Evolutionary conservation across 1,139 yeast species (phyloP).

Genomic region (Debaryomyces sp.): DNA sequence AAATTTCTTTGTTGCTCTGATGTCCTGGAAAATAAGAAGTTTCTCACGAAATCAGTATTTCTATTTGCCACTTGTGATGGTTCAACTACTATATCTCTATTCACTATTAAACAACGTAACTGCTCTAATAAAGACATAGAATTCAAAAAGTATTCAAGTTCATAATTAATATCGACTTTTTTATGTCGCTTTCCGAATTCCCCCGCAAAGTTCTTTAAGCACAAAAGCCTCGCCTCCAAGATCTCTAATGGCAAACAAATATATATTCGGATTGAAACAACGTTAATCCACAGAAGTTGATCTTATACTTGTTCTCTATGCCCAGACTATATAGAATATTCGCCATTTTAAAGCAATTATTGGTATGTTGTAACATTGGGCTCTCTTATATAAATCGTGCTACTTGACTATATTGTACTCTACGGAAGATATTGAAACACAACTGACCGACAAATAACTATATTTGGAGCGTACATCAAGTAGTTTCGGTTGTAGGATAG

Average conservation of each 20-base stretch:
- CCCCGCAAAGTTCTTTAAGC: constrained; percentile 7
- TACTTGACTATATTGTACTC: not conserved
- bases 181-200: constrained; percentile 1
- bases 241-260: not conserved
- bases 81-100: constrained; percentile 8
- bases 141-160: not conserved
- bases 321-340: not conserved
- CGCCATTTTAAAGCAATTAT: not conserved
- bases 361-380: not conserved
- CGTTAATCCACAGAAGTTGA: not conserved
- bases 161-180: not conserved
- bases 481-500: too few species aligned
- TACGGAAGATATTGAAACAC: not conserved
- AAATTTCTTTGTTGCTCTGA: constrained; percentile 8
- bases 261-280: not conserved
- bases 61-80: not conserved
- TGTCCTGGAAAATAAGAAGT: constrained; percentile 1
- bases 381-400: not conserved
- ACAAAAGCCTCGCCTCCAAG: not conserved
- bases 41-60: not conserved
- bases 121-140: constrained; percentile 14
- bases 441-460: too few species aligned
- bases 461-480: too few species aligned
- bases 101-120: constrained; percentile 10
- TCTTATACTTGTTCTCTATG: not conserved